Evolutionary conservation across 352 stramenopile genomes (phyloP).

Genomic region (Globisporangium polare): DNA sequence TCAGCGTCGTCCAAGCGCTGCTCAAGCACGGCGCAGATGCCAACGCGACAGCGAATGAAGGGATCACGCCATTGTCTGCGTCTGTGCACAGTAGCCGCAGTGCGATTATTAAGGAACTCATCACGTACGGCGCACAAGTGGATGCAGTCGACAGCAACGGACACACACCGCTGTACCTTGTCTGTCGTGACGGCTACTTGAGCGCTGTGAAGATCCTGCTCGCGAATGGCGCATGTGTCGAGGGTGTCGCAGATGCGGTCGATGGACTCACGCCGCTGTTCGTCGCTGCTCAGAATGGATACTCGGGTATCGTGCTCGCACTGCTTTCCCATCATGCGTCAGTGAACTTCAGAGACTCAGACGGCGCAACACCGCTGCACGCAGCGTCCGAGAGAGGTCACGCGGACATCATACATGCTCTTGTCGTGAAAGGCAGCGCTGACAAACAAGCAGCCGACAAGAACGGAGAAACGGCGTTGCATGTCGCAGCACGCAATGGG

Average conservation of each 20-base stretch:
- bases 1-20: background rate
- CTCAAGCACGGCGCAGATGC: background rate
- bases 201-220: background rate
- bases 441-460: background rate
- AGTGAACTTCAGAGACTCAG: background rate
- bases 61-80: background rate
- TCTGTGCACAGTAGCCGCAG: background rate
- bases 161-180: background rate
- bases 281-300: conserved; percentile 1
- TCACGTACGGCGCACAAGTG: background rate
- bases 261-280: conserved; percentile 2
- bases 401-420: background rate
- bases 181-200: background rate
- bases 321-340: background rate
- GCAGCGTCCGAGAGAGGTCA: background rate
- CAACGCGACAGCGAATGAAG: background rate
- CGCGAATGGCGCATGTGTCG: background rate
- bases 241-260: background rate
- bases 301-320: background rate
- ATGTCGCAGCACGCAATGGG: conserved; percentile 1
- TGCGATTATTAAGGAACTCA: conserved; percentile 6
- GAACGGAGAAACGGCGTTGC: background rate
- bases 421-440: background rate
- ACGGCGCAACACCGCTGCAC: background rate
- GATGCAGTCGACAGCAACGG: background rate